Evolutionary conservation across 2,329 filamentous ascomycete species (phyloP).

Genomic region (Penicillium sp.): DNA sequence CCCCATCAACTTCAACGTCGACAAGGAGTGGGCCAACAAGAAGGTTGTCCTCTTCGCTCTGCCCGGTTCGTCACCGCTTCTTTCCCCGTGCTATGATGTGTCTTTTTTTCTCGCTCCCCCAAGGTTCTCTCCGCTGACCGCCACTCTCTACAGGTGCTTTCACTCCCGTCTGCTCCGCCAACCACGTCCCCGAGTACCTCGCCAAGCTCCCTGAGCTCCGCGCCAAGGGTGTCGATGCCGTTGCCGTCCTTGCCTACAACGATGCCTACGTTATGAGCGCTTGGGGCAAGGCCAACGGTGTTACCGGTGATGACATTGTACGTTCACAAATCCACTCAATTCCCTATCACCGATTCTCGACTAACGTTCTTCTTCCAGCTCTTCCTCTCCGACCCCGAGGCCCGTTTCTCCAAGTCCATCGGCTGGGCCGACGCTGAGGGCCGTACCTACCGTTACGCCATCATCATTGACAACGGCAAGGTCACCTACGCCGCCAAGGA

Average conservation of each 20-base stretch:
- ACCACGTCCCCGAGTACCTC: conserved; percentile 80
- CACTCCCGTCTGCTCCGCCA: conserved; percentile 80
- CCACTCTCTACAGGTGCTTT: conserved; percentile 62
- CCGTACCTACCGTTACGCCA: conserved; percentile 75
- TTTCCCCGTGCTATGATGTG: background rate
- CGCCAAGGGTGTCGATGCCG: conserved; percentile 77
- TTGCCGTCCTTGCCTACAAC: conserved; percentile 81
- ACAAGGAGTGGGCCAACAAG: conserved; percentile 71
- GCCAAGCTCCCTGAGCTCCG: conserved; percentile 68
- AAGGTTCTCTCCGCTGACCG: conserved; percentile 14
- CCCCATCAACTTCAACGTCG: conserved; percentile 75
- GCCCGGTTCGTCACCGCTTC: conserved; percentile 50
- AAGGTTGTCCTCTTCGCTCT: conserved; percentile 70
- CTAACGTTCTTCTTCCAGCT: conserved; percentile 46
- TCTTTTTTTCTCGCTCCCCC: background rate
- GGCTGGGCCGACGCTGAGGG: conserved; percentile 73
- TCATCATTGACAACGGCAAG: conserved; percentile 81
- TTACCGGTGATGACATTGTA: conserved; percentile 70
- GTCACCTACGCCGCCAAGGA: conserved; percentile 79
- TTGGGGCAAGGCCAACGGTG: conserved; percentile 83
- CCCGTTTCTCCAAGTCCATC: conserved; percentile 73
- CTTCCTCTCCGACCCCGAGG: conserved; percentile 73
- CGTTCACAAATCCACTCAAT: conserved; percentile 22
- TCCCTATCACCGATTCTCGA: background rate
- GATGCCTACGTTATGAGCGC: conserved; percentile 85